Percentiles rank a stretch among this genome's conserved stretches.
phyloP scores from a whole-genome alignment of 2,329 filamentous ascomycete genomes.

The Bipolaris victoriae region DNA sequence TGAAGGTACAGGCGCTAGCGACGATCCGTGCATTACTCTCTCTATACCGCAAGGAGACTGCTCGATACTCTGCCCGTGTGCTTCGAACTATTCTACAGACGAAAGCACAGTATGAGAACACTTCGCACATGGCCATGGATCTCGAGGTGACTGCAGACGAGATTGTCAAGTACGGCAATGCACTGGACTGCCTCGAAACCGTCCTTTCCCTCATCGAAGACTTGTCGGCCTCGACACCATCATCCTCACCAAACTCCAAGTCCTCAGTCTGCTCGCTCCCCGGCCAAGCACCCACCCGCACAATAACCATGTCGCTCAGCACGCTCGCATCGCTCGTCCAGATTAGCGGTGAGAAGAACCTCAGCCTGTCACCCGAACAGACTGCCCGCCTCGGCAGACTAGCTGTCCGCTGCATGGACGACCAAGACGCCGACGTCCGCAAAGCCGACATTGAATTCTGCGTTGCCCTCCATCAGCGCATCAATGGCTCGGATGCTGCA shows the following conservation, averaged over 20 bases:
- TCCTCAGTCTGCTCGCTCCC: constrained; percentile 41
- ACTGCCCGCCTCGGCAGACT: constrained; percentile 47
- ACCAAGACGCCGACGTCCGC: constrained; percentile 50
- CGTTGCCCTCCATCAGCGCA: constrained; percentile 67
- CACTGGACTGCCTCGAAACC: constrained; percentile 57
- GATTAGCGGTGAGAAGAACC: constrained; percentile 41
- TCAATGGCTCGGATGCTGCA: constrained; percentile 37
- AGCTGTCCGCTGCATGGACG: constrained; percentile 48
- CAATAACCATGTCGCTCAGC: constrained; percentile 49
- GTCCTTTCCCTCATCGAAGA: constrained; percentile 48
- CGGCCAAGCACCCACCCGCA: constrained; percentile 33
- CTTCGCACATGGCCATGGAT: constrained; percentile 74
- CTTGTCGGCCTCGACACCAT: constrained; percentile 32
- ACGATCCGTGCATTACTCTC: constrained; percentile 76
- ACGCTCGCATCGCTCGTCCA: constrained; percentile 49
- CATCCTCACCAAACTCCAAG: constrained; percentile 39
- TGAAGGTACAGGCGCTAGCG: constrained; percentile 75
- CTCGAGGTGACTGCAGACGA: constrained; percentile 76
- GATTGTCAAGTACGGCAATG: constrained; percentile 69
- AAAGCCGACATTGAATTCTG: constrained; percentile 84
- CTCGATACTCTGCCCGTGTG: constrained; percentile 70
- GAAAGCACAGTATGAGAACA: constrained; percentile 69
- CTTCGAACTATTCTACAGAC: constrained; percentile 71
- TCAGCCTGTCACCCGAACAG: constrained; percentile 41
- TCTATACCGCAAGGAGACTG: constrained; percentile 69